These are phyloP conservation scores for Ophiostoma fasciatum DNA, from an alignment of 2,329 filamentous ascomycete species.

Conservation along the genomic window DNA sequence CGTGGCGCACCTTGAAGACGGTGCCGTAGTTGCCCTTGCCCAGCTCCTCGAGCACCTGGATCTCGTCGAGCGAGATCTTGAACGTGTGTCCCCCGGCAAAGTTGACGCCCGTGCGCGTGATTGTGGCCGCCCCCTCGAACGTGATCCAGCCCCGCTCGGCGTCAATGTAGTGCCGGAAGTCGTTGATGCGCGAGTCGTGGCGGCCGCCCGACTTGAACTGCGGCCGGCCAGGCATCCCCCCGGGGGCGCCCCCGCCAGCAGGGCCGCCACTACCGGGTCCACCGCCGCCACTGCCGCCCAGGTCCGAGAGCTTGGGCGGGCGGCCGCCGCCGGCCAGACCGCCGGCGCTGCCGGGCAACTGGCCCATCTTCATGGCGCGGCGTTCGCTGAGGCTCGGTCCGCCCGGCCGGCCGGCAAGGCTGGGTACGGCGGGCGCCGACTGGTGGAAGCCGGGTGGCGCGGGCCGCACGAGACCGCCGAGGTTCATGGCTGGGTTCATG, in stretches of 20 bases:
- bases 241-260: no score
- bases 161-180: slow-evolving; percentile 70
- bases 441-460: slow-evolving; percentile 32
- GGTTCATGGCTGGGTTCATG: slow-evolving; percentile 17
- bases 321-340: slow-evolving; percentile 17
- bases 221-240: slow-evolving; percentile 14
- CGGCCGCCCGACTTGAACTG: slow-evolving; percentile 19
- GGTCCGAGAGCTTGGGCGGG: slow-evolving; percentile 30
- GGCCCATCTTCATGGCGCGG: slow-evolving; percentile 45
- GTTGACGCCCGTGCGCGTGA: slow-evolving; percentile 80
- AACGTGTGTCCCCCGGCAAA: slow-evolving; percentile 84
- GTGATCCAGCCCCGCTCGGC: slow-evolving; percentile 81
- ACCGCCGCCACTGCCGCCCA: slow-evolving; percentile 14
- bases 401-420: slow-evolving; percentile 20
- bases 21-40: slow-evolving; percentile 98
- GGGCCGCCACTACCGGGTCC: slow-evolving; percentile 6
- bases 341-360: slow-evolving; percentile 24
- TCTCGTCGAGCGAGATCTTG: slow-evolving; percentile 87
- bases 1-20: slow-evolving; percentile 89
- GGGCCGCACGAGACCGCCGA: slow-evolving; percentile 21
- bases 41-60: slow-evolving; percentile 82
- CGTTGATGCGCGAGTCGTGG: slow-evolving; percentile 37
- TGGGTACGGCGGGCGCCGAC: slow-evolving; percentile 36
- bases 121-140: slow-evolving; percentile 83
- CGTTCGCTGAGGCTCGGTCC: slow-evolving; percentile 49